phyloP scores from a whole-genome alignment of 306 rosid genomes.

The Geum urbanum region DNA sequence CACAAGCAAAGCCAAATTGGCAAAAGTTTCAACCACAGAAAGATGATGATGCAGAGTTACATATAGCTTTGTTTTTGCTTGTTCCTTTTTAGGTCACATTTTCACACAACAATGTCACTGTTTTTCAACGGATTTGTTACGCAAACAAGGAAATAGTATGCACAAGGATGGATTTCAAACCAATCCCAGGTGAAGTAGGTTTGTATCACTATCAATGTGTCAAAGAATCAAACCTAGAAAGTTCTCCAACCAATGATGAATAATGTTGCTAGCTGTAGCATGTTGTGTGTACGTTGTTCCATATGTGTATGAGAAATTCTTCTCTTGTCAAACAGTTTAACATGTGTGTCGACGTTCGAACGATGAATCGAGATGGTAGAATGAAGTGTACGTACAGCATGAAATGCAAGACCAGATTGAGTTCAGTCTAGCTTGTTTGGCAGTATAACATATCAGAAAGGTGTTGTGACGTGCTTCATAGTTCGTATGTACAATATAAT shows the following conservation, averaged over 20 bases:
- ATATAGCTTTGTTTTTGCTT: slow-evolving; percentile 32
- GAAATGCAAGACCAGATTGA: background rate
- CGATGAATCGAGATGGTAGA: background rate
- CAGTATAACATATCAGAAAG: background rate
- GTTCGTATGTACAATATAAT: background rate
- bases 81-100: slow-evolving; percentile 38
- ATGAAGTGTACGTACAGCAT: background rate
- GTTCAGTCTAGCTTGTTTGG: background rate
- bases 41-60: slow-evolving; percentile 27
- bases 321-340: too few relatives aligned
- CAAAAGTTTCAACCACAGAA: slow-evolving; percentile 55
- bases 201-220: slow-evolving; percentile 2
- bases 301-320: too few relatives aligned
- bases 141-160: slow-evolving; percentile 17
- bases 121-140: slow-evolving; percentile 38
- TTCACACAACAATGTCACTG: slow-evolving; percentile 35
- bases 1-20: slow-evolving; percentile 79
- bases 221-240: background rate
- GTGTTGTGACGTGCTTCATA: background rate
- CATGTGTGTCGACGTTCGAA: too few relatives aligned
- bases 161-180: slow-evolving; percentile 16
- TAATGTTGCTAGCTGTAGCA: background rate
- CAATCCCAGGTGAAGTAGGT: slow-evolving; percentile 4
- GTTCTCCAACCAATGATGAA: background rate
- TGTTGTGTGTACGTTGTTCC: background rate